A percentile compares a stretch with the other conserved stretches of the same genome.
Conservation (phyloP, 2,329 filamentous ascomycete species). For the Daldinia sp. region DNA sequence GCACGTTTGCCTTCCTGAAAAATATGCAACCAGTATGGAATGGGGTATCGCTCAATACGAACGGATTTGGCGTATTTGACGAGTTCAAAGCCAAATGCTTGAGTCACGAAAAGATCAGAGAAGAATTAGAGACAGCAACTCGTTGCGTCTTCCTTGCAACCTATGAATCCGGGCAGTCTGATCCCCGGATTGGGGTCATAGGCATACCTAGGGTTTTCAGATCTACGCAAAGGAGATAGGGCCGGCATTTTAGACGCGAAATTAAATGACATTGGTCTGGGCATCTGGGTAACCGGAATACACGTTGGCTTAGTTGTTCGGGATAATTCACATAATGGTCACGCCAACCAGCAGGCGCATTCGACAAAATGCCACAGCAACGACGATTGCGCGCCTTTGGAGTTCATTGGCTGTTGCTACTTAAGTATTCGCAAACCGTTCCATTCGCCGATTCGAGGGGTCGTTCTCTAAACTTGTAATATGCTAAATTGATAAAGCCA, state of each 20-base stretch:
- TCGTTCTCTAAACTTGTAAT: background rate
- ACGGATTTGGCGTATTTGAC: too few relatives aligned
- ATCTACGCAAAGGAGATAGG: background rate
- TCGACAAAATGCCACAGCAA: background rate
- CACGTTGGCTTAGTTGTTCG: background rate
- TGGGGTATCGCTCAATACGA: too few relatives aligned
- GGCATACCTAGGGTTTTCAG: background rate
- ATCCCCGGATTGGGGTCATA: background rate
- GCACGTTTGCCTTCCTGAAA: too few relatives aligned
- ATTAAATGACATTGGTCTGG: background rate
- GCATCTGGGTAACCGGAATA: background rate
- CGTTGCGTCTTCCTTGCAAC: background rate
- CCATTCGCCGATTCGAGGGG: background rate
- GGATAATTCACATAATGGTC: background rate
- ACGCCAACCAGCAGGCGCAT: background rate
- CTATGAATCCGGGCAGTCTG: background rate
- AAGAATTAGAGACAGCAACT: background rate
- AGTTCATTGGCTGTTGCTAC: background rate
- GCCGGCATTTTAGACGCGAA: background rate
- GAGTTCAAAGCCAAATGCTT: too few relatives aligned
- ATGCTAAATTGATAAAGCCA: background rate
- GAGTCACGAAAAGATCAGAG: background rate
- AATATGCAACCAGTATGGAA: too few relatives aligned
- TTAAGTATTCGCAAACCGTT: background rate
- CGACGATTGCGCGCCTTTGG: background rate